Evolutionary conservation across 2,329 filamentous ascomycete species (phyloP), one percentile per base, ranked within the genome.

Genomic region (Gremmenia infestans): DNA sequence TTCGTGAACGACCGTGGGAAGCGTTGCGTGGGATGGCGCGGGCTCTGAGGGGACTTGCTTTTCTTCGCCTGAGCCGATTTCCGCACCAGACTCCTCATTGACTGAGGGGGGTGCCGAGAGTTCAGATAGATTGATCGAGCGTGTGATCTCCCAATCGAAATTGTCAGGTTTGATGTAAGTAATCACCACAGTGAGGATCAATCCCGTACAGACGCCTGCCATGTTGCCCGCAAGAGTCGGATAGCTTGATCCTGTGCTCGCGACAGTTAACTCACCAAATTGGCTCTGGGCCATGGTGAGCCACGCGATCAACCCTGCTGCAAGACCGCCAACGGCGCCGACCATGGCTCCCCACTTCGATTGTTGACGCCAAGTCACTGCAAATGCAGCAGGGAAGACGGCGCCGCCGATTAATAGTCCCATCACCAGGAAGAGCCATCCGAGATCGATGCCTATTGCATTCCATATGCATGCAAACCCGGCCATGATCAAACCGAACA

Each of bases 341-440:
- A 76, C 65, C 8, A 80, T 74, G 1, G 78, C 78, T 0, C 78
- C 78, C 0, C 69, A 65, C 52, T 71, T 76, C 49, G 72, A 78
- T 59, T 81, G 78, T 15, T 72, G 72, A 40, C 71, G 72, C 78
- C 79, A 81, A 0, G 81, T 68, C 14, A 81, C 75, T 0, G 79
- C 77, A 54, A 81, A 79, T 0, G 73, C 71, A 6, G 78, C 80
- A 0, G 78, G 78, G 59, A 81, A 77, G 51, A 81, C 79, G 77
- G 77, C 79, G 0, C 78, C 78, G 28, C 77, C 80, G 78, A 78
- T 39, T 76, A 79, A 85, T 53, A 0, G 81, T 0, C 70, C 73
- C 0, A 81, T 72, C 76, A 80, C 78, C 58, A 81, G 80, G 2
- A 81, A 59, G 0, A 77, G 79, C 79, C 78, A 82, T 1, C 76